A percentile compares a stretch with the other conserved stretches of the same genome.
phyloP scores from a whole-genome alignment of 2,329 filamentous ascomycete species.

The Stagonosporopsis chrysanthemi region DNA sequence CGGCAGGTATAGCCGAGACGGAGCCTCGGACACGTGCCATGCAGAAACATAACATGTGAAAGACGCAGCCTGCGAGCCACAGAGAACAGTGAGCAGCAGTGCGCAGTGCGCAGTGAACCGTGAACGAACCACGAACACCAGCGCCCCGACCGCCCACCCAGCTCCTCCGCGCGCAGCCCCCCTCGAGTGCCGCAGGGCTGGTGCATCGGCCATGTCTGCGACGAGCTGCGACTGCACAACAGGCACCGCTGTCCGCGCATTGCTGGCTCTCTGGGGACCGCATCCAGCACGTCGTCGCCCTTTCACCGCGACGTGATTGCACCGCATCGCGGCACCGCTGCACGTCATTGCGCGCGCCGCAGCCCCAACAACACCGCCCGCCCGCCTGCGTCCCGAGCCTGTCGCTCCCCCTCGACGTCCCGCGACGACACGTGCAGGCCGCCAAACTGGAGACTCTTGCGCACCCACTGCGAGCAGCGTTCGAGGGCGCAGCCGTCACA shows the following conservation, averaged over 20 bases:
- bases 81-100: too few species aligned
- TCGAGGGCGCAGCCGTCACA: conserved; percentile 37
- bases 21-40: conserved; percentile 15
- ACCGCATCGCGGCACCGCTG: not conserved
- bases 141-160: not conserved
- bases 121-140: too few species aligned
- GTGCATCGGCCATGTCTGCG: conserved; percentile 17
- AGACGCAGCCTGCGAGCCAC: not conserved
- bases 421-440: conserved; percentile 7
- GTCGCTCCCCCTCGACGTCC: not conserved
- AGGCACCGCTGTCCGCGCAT: conserved; percentile 16
- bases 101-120: too few species aligned
- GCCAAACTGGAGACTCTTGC: conserved; percentile 43
- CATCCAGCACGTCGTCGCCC: conserved; percentile 2
- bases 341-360: conserved; percentile 28
- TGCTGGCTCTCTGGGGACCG: conserved; percentile 1
- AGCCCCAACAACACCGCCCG: conserved; percentile 12
- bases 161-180: not conserved
- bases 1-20: conserved; percentile 4
- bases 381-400: not conserved
- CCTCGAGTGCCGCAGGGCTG: conserved; percentile 11
- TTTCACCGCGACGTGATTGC: not conserved
- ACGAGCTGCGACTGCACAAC: conserved; percentile 23
- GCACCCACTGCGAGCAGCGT: conserved; percentile 31
- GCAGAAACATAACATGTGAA: conserved; percentile 14